Evolutionary conservation across 768 basidiomycete genomes (phyloP).

Genomic region (Suillus subluteus): DNA sequence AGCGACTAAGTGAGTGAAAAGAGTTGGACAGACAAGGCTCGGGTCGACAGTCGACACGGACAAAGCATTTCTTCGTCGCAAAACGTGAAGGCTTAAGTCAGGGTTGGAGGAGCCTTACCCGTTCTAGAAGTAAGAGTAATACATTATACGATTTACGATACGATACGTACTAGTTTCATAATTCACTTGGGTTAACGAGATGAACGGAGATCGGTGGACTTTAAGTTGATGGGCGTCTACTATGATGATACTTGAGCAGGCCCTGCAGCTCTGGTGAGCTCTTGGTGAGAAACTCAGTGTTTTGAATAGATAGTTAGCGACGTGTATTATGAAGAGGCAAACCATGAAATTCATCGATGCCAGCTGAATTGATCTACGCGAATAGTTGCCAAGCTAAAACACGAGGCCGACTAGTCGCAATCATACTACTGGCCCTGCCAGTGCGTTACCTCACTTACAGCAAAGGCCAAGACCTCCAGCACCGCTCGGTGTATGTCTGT

Average conservation of each 20-base stretch:
- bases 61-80: not conserved
- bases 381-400: not conserved
- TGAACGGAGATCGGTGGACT: not conserved
- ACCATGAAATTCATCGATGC: not conserved
- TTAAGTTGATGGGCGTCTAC: not conserved
- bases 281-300: not conserved
- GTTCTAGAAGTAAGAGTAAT: not conserved
- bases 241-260: not conserved
- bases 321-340: not conserved
- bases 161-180: not conserved
- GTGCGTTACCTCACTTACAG: not conserved
- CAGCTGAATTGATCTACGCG: not conserved
- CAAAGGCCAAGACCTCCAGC: not conserved
- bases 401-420: not conserved
- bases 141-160: no score
- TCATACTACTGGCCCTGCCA: no score
- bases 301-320: not conserved
- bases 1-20: not conserved
- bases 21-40: conserved; percentile 4
- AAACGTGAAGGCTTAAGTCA: not conserved
- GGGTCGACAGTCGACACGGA: not conserved
- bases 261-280: not conserved
- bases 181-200: not conserved
- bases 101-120: conserved; percentile 6
- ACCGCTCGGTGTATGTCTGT: not conserved